These are phyloP conservation scores for Hydnomerulius pinastri DNA, from an alignment of 768 basidiomycete genomes.

Conservation along the genomic window DNA sequence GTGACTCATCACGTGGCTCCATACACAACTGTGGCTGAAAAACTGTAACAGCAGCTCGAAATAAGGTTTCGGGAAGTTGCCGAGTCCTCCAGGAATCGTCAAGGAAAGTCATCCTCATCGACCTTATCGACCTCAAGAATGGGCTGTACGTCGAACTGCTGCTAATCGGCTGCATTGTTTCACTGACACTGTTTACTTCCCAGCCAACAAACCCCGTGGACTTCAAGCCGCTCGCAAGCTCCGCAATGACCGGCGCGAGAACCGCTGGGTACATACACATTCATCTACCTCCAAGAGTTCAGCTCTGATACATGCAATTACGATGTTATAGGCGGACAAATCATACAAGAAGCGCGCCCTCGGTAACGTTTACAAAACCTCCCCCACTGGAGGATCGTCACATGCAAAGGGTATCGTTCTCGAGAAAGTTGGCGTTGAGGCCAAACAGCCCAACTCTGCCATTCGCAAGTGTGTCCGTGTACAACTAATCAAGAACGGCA, in stretches of 20 bases:
- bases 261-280: constrained; percentile 84
- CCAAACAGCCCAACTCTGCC: constrained; percentile 99
- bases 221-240: constrained; percentile 99
- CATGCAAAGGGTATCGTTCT: constrained; percentile 99
- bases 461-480: constrained; percentile 99
- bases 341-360: constrained; percentile 99
- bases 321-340: constrained; percentile 80
- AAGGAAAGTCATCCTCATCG: constrained; percentile 34
- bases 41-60: constrained; percentile 41
- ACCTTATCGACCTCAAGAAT: constrained; percentile 66
- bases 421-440: constrained; percentile 99
- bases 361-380: constrained; percentile 99
- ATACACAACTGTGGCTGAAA: constrained; percentile 32
- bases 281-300: background rate
- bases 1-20: constrained; percentile 8
- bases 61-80: constrained; percentile 46
- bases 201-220: constrained; percentile 99
- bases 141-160: constrained; percentile 69
- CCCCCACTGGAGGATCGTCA: constrained; percentile 97
- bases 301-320: constrained; percentile 14
- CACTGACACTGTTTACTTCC: constrained; percentile 4
- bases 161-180: constrained; percentile 5
- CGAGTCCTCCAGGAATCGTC: constrained; percentile 16
- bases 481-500: constrained; percentile 99
- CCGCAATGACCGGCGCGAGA: constrained; percentile 88